Conservation (phyloP, 306 rosid species). For the Datisca glomerata region DNA sequence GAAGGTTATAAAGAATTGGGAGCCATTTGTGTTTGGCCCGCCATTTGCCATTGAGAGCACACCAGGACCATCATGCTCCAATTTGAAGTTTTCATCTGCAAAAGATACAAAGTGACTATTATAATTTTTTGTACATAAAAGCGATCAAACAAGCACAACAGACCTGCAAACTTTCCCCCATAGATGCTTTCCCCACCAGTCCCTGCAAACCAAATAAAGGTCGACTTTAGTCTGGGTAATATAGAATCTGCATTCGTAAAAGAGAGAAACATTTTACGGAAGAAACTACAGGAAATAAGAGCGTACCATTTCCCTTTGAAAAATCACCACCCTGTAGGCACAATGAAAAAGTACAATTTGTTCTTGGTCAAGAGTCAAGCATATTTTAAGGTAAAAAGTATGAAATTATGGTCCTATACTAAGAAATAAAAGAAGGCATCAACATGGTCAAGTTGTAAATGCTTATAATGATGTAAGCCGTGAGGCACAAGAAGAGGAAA, state of each 20-base stretch:
- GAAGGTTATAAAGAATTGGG: slow-evolving; percentile 87
- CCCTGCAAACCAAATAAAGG: slow-evolving; percentile 53
- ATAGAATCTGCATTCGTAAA: slow-evolving; percentile 16
- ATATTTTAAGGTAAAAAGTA: background rate
- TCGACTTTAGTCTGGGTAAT: slow-evolving; percentile 20
- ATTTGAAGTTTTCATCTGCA: slow-evolving; percentile 84
- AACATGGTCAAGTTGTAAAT: no score
- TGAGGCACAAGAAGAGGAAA: no score
- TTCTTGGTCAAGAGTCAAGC: slow-evolving; percentile 6
- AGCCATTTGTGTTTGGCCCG: slow-evolving; percentile 92
- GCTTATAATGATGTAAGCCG: no score
- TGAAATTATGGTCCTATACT: background rate
- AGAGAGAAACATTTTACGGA: slow-evolving; percentile 6
- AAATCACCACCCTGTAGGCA: slow-evolving; percentile 90
- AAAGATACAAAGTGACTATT: background rate
- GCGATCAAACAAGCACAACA: slow-evolving; percentile 10
- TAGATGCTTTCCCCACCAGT: slow-evolving; percentile 97
- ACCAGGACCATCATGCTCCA: slow-evolving; percentile 81
- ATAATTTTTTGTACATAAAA: no score
- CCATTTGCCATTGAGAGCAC: slow-evolving; percentile 93
- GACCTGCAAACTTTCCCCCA: slow-evolving; percentile 96
- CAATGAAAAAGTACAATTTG: slow-evolving; percentile 8
- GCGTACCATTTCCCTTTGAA: slow-evolving; percentile 81
- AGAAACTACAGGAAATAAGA: slow-evolving; percentile 16
- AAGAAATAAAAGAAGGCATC: background rate